Percentiles rank a stretch among this genome's conserved stretches.
phyloP scores from a whole-genome alignment of 495 filamentous ascomycete genomes.

The Annulohypoxylon maeteangense region DNA sequence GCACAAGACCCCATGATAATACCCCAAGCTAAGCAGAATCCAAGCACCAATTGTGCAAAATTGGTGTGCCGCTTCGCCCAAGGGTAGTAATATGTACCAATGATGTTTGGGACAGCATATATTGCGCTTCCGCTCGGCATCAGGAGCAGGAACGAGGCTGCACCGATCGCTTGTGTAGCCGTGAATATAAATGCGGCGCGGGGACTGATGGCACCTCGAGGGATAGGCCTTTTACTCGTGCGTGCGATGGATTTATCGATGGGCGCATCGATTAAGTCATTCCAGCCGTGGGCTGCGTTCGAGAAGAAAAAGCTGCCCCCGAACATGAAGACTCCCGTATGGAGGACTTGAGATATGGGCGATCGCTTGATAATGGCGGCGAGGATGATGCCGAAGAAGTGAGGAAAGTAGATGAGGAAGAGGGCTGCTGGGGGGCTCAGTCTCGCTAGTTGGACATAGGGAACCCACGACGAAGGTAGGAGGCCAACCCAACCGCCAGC shows the following conservation, averaged over 20 bases:
- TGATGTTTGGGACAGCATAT: slow-evolving; percentile 47
- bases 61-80: slow-evolving; percentile 56
- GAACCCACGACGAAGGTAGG: slow-evolving; percentile 49
- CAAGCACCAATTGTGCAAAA: slow-evolving; percentile 54
- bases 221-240: slow-evolving; percentile 52
- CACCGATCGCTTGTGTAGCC: slow-evolving; percentile 40
- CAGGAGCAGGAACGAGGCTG: slow-evolving; percentile 40
- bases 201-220: slow-evolving; percentile 51
- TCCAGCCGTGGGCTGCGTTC: slow-evolving; percentile 55
- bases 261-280: slow-evolving; percentile 56
- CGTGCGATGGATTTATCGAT: slow-evolving; percentile 51
- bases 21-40: slow-evolving; percentile 51
- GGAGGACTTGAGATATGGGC: slow-evolving; percentile 32
- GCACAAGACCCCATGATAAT: slow-evolving; percentile 48
- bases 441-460: slow-evolving; percentile 52
- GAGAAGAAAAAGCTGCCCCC: slow-evolving; percentile 55
- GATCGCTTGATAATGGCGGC: slow-evolving; percentile 47
- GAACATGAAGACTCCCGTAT: slow-evolving; percentile 42
- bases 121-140: slow-evolving; percentile 41
- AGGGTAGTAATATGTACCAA: slow-evolving; percentile 53
- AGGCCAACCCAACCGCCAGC: slow-evolving; percentile 45
- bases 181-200: slow-evolving; percentile 51
- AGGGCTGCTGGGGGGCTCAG: slow-evolving; percentile 50
- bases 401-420: slow-evolving; percentile 54
- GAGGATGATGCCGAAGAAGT: slow-evolving; percentile 52